Evolutionary conservation across 352 stramenopile species (phyloP).

Genomic region (Globisporangium iwayamae): DNA sequence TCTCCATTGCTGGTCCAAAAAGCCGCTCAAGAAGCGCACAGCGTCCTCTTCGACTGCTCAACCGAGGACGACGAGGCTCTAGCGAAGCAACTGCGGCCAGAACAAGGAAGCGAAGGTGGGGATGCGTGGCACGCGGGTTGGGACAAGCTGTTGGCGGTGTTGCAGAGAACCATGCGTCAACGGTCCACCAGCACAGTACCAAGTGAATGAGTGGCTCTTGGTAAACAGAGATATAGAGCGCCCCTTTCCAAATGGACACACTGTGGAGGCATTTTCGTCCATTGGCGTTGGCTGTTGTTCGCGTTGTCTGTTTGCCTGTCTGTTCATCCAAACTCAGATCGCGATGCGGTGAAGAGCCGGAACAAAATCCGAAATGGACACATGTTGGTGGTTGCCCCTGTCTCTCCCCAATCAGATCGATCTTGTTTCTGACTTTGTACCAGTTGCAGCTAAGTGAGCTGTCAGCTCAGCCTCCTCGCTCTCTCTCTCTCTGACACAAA

Average conservation of each 20-base stretch:
- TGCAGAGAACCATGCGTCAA: background rate
- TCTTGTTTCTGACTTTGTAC: background rate
- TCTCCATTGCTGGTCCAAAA: background rate
- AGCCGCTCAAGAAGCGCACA: background rate
- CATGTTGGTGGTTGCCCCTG: background rate
- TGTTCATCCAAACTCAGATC: background rate
- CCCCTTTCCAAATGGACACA: background rate
- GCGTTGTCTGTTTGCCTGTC: background rate
- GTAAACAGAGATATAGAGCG: background rate
- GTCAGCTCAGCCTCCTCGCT: background rate
- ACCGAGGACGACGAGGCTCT: background rate
- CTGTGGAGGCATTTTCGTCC: too few relatives aligned
- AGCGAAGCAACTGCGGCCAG: background rate
- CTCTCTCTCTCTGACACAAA: background rate
- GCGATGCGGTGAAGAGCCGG: background rate
- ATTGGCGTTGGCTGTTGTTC: too few relatives aligned
- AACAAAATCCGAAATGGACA: background rate
- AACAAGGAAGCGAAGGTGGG: background rate
- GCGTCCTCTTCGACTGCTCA: background rate
- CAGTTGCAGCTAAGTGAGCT: background rate
- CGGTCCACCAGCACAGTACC: background rate
- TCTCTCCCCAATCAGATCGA: background rate
- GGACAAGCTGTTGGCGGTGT: slow-evolving; percentile 5
- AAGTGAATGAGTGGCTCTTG: background rate
- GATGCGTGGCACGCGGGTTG: background rate